Evolutionary conservation across 768 basidiomycete species (phyloP).

Genomic region (Daedalea quercina): DNA sequence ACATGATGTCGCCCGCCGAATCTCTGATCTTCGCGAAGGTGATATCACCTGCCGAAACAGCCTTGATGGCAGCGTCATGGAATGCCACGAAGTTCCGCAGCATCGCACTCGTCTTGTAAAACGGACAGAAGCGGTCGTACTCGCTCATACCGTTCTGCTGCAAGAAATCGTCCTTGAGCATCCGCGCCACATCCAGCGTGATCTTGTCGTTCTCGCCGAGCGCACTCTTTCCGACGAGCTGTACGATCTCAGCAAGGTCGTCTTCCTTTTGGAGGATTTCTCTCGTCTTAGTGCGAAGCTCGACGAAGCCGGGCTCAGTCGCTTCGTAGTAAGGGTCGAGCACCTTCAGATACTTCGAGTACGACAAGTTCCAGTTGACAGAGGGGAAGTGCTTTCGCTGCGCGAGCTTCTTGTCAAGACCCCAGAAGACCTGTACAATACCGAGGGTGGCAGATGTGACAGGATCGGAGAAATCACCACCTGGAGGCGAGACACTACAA

Average conservation of each 20-base stretch:
- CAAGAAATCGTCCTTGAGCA: constrained; percentile 96
- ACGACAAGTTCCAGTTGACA: constrained; percentile 99
- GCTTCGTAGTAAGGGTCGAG: constrained; percentile 90
- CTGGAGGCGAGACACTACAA: constrained; percentile 89
- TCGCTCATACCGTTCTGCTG: constrained; percentile 99
- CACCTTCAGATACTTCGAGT: constrained; percentile 96
- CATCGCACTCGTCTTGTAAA: constrained; percentile 99
- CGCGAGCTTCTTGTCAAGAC: constrained; percentile 97
- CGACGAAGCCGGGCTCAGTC: constrained; percentile 91
- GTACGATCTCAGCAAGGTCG: constrained; percentile 97
- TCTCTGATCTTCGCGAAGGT: constrained; percentile 89
- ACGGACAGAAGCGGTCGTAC: constrained; percentile 95
- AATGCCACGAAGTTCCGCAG: constrained; percentile 90
- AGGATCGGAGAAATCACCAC: constrained; percentile 98
- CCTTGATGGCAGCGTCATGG: constrained; percentile 84
- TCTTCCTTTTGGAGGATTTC: constrained; percentile 99
- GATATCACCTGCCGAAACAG: constrained; percentile 75
- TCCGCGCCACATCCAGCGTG: constrained; percentile 91
- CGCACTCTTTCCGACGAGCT: constrained; percentile 98
- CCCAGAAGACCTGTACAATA: constrained; percentile 99
- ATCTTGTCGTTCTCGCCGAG: constrained; percentile 97
- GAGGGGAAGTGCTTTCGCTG: constrained; percentile 99
- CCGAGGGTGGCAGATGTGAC: constrained; percentile 96
- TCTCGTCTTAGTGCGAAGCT: constrained; percentile 86
- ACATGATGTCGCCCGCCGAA: constrained; percentile 80